A percentile compares a stretch with the other conserved stretches of the same genome.
Conservation (phyloP, 2,329 filamentous ascomycete species). For the Fusarium secorum region DNA sequence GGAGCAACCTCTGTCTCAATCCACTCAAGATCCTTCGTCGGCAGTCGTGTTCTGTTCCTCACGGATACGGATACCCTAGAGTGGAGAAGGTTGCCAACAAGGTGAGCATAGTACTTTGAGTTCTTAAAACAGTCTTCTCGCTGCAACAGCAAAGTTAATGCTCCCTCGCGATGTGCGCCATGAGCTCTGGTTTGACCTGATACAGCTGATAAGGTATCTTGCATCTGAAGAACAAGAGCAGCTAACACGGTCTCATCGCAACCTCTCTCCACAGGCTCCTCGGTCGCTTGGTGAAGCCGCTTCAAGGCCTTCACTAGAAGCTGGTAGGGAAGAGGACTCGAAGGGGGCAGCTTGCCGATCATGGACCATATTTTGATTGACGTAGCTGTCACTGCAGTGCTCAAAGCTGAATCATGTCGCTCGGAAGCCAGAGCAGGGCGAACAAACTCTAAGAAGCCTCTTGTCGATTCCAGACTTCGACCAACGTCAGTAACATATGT, state of each 20-base stretch:
- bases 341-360: not conserved
- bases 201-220: conserved; percentile 22
- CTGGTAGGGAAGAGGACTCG: not conserved
- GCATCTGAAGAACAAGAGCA: conserved; percentile 14
- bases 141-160: conserved; percentile 9
- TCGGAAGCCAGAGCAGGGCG: not conserved
- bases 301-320: not conserved
- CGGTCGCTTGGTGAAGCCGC: not conserved
- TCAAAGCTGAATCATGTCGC: conserved; percentile 3
- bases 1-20: not conserved
- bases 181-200: not conserved
- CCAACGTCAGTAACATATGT: conserved; percentile 22
- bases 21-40: not conserved
- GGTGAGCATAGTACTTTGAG: not conserved
- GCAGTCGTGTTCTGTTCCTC: not conserved
- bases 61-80: conserved; percentile 5
- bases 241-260: conserved; percentile 14
- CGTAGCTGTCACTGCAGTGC: not conserved
- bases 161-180: conserved; percentile 10
- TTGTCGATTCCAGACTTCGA: conserved; percentile 14
- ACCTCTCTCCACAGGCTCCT: not conserved
- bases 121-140: not conserved
- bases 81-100: conserved; percentile 24
- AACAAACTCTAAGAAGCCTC: conserved; percentile 27
- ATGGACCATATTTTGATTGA: conserved; percentile 12